Base-by-base conservation (phyloP, 805 yeast species). In the Hanseniaspora taiwanica region DNA sequence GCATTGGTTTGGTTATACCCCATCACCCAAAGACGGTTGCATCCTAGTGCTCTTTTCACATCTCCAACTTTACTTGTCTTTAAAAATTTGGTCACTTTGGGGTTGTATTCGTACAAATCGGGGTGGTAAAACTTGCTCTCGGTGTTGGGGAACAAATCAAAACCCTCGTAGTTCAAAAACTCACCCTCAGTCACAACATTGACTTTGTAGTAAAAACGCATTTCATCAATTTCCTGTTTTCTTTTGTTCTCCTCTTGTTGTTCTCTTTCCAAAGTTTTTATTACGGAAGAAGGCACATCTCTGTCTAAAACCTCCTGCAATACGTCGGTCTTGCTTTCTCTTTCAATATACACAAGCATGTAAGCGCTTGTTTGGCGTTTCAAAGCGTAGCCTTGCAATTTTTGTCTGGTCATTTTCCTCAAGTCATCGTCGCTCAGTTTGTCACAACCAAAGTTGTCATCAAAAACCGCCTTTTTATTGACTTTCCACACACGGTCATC, bases 401-500 rank as follows among this genome's bases (percentile, higher is more conserved):
- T 79, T 13, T 62, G 62, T 50, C 80, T 68, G 0, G 79, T 60
- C 62, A 81, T 59, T 39, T 62, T 63, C 32, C 69, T 63, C 17
- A 76, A 56, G 35, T 70, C 68, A 10, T 63, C 66, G 18, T 67
- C 71, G 1, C 74, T 52, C 16, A 76, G 48, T 42, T 71, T 72
- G 41, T 78, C 78, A 16, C 84, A 83, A 4, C 99, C 99, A 62
- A 76, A 91, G 56, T 89, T 91, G 40, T 84, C 94, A 27, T 86
- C 87, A 52, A 87, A 81, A 0, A 86, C 98, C 51, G 89, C 94
- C 41, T 69, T 70, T 27, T 74, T 69, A 0, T 94, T 82, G 1
- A 82, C 96, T 49, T 76, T 74, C 71, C 94, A 82, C 23, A 91
- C 99, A 44, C 78, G 74, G 53, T 91, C 98, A 59, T 91, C 99